Base-by-base conservation (phyloP, 495 filamentous ascomycete genomes). In the Elasticomyces elasticus region DNA sequence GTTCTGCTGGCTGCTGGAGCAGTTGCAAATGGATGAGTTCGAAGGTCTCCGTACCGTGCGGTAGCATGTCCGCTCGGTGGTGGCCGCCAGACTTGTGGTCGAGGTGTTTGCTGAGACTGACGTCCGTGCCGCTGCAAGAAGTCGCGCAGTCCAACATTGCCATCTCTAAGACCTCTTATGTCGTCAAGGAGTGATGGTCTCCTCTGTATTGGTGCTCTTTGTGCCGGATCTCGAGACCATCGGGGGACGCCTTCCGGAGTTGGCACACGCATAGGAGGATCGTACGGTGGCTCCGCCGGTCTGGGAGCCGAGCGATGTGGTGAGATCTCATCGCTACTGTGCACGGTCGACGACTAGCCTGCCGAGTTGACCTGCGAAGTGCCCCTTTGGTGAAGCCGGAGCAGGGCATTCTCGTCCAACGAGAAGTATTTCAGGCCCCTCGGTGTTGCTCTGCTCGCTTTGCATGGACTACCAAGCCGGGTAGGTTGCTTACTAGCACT, bases 171-270 rank as follows among this genome's bases (percentile, higher is more conserved):
- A 27, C n/a, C n/a, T n/a, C n/a, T n/a, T n/a, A n/a, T n/a, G n/a
- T 46, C 22, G 1, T 30, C 15, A 12, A 49, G n/a, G 9, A 41
- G 31, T 15, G 22, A n/a, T 13, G 37, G 10, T 17, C 24, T 7
- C 41, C 19, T 1, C n/a, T 11, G 19, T 22, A 3, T 5, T 11
- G 13, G 15, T 55, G 35, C 2, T 22, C 27, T 13, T 7, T 2
- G 5, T 37, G 42, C 20, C 2, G 41, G 5, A 24, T 63, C 47
- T 28, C 40, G 52, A 33, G 43, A 41, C 60, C 60, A 63, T 6
- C 52, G 31, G 5, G 58, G 60, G 19, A 63, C 6, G 20, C 60
- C 60, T 15, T 63, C 50, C 11, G 60, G 60, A 2, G 60, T 63
- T 19, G 20, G 35, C 10, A 57, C 38, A 15, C 60, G 52, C 26